A percentile compares a stretch with the other conserved stretches of the same genome.
These are phyloP conservation scores for Lentinula edodes DNA, from an alignment of 768 basidiomycete genomes.

Conservation along the genomic window DNA sequence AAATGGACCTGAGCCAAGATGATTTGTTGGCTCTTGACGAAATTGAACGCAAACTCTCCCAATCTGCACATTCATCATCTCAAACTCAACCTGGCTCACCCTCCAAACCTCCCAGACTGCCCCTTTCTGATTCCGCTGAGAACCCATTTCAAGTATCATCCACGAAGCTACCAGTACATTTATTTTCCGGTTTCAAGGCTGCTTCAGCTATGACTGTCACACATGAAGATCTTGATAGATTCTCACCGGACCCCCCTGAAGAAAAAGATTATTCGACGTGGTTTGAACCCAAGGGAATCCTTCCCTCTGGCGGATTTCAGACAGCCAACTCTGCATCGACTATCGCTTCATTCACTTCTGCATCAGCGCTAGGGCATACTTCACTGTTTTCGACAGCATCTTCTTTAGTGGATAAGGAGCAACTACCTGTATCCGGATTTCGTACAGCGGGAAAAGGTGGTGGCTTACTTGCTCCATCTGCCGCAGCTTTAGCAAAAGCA, in stretches of 20 bases:
- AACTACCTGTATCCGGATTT: slow-evolving; percentile 17
- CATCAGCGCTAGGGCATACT: neutral
- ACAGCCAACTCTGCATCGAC: slow-evolving; percentile 20
- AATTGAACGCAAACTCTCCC: slow-evolving; percentile 41
- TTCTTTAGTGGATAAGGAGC: neutral
- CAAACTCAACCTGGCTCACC: slow-evolving; percentile 4
- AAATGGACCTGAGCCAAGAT: slow-evolving; percentile 40
- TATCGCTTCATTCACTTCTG: neutral
- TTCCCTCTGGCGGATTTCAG: slow-evolving; percentile 27
- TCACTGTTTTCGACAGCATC: neutral
- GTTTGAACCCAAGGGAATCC: slow-evolving; percentile 35
- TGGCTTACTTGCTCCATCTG: slow-evolving; percentile 45
- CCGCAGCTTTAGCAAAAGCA: slow-evolving; percentile 48
- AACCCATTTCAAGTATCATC: slow-evolving; percentile 31
- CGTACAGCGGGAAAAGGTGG: slow-evolving; percentile 26
- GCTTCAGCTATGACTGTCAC: slow-evolving; percentile 13
- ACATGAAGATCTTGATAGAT: slow-evolving; percentile 17
- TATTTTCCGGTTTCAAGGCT: slow-evolving; percentile 19
- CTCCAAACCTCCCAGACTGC: slow-evolving; percentile 23
- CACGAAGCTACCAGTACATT: slow-evolving; percentile 8
- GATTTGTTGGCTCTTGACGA: slow-evolving; percentile 52
- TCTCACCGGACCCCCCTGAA: slow-evolving; percentile 33
- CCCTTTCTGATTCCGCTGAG: slow-evolving; percentile 20
- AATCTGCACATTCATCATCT: slow-evolving; percentile 14
- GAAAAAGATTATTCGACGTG: slow-evolving; percentile 42